Percentiles rank a stretch among this genome's conserved stretches.
These are phyloP conservation scores for Infundibulicybe gibba DNA, from an alignment of 768 basidiomycete species.

Conservation along the genomic window DNA sequence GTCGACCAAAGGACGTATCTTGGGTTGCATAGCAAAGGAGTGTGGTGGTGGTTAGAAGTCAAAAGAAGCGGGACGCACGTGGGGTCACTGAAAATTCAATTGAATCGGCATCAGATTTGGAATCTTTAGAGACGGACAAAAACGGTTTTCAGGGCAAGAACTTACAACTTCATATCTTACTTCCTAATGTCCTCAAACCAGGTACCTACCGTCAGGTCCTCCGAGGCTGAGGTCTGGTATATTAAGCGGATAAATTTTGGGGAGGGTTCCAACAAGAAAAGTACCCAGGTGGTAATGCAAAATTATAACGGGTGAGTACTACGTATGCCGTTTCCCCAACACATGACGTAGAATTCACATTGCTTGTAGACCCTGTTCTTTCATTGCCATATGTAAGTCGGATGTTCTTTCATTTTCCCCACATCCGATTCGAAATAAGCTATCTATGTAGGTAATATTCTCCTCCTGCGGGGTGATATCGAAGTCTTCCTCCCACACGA, in stretches of 20 bases:
- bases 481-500: constrained; percentile 63
- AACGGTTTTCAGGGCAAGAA: no score
- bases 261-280: constrained; percentile 19
- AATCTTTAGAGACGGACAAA: no score
- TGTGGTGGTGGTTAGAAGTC: no score
- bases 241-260: constrained; percentile 65
- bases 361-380: constrained; percentile 73
- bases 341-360: constrained; percentile 1
- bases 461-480: constrained; percentile 83
- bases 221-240: constrained; percentile 68
- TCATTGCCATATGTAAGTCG: constrained; percentile 80
- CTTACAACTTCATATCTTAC: no score
- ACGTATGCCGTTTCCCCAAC: constrained; percentile 1
- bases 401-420: no score
- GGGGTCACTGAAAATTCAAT: no score
- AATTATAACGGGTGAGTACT: constrained; percentile 75
- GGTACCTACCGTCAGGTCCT: constrained; percentile 32
- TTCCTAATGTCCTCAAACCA: not conserved
- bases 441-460: constrained; percentile 66
- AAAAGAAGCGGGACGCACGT: no score
- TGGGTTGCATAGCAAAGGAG: not conserved
- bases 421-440: constrained; percentile 1
- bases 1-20: constrained; percentile 36
- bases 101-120: no score
- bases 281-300: constrained; percentile 70